phyloP scores from a whole-genome alignment of 1,284 basidiomycete species.

The Prillingera fragicola region DNA sequence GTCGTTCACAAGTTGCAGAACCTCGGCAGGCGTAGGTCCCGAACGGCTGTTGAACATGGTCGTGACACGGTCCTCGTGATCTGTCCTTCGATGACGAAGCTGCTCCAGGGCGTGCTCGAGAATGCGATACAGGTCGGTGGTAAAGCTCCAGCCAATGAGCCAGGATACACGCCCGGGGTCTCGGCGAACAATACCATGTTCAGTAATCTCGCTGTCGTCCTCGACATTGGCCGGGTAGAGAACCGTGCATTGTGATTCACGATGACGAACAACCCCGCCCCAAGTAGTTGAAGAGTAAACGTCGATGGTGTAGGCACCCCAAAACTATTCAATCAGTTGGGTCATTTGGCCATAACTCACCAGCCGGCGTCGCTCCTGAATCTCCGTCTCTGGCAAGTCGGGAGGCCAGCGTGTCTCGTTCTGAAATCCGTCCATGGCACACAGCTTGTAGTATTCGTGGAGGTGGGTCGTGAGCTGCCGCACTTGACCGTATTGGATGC shows the following conservation, averaged over 20 bases:
- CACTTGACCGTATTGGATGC: slow-evolving; percentile 36
- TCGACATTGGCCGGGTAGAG: slow-evolving; percentile 41
- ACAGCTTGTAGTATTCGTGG: slow-evolving; percentile 40
- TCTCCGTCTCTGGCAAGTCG: slow-evolving; percentile 29
- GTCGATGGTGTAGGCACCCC: slow-evolving; percentile 42
- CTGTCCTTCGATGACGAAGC: slow-evolving; percentile 17
- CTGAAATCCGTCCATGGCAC: slow-evolving; percentile 36
- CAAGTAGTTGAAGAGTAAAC: slow-evolving; percentile 41
- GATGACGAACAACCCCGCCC: slow-evolving; percentile 36
- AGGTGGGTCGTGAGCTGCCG: slow-evolving; percentile 26
- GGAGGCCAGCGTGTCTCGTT: slow-evolving; percentile 39
- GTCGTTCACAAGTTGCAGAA: slow-evolving; percentile 29
- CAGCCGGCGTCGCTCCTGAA: slow-evolving; percentile 40
- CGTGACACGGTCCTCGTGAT: slow-evolving; percentile 22
- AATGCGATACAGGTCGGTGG: slow-evolving; percentile 41
- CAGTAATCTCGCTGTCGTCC: slow-evolving; percentile 34
- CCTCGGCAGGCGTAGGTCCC: slow-evolving; percentile 24
- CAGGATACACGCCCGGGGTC: slow-evolving; percentile 22
- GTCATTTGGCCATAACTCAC: slow-evolving; percentile 19
- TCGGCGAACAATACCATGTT: slow-evolving; percentile 17
- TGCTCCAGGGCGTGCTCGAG: slow-evolving; percentile 41
- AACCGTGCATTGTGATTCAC: slow-evolving; percentile 40
- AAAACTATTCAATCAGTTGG: slow-evolving; percentile 30
- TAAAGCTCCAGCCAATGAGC: slow-evolving; percentile 43
- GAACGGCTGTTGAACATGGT: slow-evolving; percentile 19